phyloP scores from a whole-genome alignment of 306 rosid species.

The Comarum palustre region DNA sequence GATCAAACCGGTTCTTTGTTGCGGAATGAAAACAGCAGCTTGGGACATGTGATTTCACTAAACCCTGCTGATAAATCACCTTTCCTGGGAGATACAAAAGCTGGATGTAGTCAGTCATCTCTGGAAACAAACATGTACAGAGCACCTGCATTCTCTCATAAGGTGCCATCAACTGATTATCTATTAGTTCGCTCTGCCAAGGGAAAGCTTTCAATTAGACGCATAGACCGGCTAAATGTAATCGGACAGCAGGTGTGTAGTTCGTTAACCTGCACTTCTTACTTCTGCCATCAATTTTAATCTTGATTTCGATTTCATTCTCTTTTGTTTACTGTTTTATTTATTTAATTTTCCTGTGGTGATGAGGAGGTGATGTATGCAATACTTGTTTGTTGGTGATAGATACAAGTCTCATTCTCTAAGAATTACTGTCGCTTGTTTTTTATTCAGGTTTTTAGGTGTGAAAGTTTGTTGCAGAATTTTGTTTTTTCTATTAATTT shows the following conservation, averaged over 20 bases:
- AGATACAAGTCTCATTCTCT: not conserved
- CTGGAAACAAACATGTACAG: conserved; percentile 95
- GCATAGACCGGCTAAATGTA: conserved; percentile 75
- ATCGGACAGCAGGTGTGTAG: conserved; percentile 91
- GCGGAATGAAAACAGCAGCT: conserved; percentile 52
- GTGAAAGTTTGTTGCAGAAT: not conserved
- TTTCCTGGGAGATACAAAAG: conserved; percentile 81
- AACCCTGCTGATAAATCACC: conserved; percentile 96
- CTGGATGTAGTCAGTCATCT: conserved; percentile 76
- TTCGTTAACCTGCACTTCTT: conserved; percentile 15
- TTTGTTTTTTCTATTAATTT: too few relatives aligned
- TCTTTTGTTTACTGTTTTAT: not conserved
- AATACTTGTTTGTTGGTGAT: not conserved
- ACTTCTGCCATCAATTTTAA: not conserved
- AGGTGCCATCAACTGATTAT: conserved; percentile 80
- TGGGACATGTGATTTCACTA: conserved; percentile 71
- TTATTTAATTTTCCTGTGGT: too few relatives aligned
- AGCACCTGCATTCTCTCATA: conserved; percentile 84
- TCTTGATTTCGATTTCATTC: not conserved
- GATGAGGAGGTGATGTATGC: not conserved
- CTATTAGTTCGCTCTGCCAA: conserved; percentile 84
- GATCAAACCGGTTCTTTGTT: conserved; percentile 67
- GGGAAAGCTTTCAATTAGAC: conserved; percentile 82
- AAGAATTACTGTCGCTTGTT: too few relatives aligned
- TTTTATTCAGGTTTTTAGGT: not conserved